Conservation (phyloP, 768 basidiomycete genomes). For the Gelatoporia subvermispora region DNA sequence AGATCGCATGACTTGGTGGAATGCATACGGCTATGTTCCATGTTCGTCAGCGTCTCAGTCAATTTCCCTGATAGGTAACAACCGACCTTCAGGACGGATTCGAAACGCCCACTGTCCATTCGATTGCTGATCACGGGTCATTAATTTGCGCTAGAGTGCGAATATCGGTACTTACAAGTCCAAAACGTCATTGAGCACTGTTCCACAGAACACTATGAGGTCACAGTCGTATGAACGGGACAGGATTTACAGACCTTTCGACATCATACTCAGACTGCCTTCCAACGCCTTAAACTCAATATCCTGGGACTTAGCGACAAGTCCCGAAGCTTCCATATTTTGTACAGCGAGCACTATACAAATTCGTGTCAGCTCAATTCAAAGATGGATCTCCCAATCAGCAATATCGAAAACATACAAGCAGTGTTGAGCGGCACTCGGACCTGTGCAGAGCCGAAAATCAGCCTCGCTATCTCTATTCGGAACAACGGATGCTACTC, state of each 20-base stretch:
- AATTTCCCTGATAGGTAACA: background rate
- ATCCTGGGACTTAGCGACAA: constrained; percentile 68
- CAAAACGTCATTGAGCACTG: constrained; percentile 74
- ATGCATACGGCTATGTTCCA: constrained; percentile 55
- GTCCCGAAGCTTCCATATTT: constrained; percentile 81
- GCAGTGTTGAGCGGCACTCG: constrained; percentile 80
- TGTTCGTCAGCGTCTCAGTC: background rate
- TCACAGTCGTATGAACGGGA: background rate
- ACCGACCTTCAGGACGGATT: constrained; percentile 50
- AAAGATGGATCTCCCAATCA: background rate
- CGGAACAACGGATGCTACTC: constrained; percentile 32
- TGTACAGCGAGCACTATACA: constrained; percentile 72
- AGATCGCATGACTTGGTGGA: constrained; percentile 74
- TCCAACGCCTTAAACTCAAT: constrained; percentile 86
- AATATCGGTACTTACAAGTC: constrained; percentile 53
- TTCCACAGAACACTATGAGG: constrained; percentile 1
- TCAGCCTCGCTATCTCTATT: constrained; percentile 11
- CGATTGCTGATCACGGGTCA: constrained; percentile 48
- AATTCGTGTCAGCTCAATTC: background rate
- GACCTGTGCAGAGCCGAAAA: constrained; percentile 46
- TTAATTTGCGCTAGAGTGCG: background rate
- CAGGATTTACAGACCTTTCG: constrained; percentile 48
- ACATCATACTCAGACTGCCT: constrained; percentile 85
- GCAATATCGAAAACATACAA: constrained; percentile 24
- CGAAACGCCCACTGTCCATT: constrained; percentile 84